Conservation (phyloP, 2,329 filamentous ascomycete genomes). For the Nannizzia gypsea region DNA sequence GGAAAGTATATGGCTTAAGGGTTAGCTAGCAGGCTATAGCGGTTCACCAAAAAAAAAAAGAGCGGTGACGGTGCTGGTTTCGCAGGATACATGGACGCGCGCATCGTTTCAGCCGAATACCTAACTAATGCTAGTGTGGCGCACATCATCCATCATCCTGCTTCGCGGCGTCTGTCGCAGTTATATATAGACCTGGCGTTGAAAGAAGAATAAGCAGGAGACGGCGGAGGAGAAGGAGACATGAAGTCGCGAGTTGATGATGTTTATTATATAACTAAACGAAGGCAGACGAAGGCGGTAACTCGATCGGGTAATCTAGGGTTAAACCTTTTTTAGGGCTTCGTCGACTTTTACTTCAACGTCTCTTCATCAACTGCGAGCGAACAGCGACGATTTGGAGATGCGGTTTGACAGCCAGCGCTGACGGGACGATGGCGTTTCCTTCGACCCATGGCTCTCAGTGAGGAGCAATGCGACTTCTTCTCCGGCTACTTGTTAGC, state of each 20-base stretch:
- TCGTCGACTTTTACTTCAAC: too few relatives aligned
- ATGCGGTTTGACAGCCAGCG: neutral
- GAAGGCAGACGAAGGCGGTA: neutral
- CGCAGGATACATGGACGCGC: neutral
- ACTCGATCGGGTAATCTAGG: neutral
- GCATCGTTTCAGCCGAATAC: neutral
- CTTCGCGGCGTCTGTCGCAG: neutral
- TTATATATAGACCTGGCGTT: neutral
- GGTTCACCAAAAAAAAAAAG: constrained; percentile 1
- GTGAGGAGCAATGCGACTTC: too few relatives aligned
- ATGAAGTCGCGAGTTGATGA: too few relatives aligned
- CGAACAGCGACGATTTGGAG: too few relatives aligned
- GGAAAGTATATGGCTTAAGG: neutral
- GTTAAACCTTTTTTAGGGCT: neutral
- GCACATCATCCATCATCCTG: neutral
- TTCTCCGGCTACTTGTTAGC: too few relatives aligned
- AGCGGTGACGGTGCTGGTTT: neutral
- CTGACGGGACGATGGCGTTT: too few relatives aligned
- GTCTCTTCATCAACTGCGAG: too few relatives aligned
- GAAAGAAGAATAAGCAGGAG: neutral
- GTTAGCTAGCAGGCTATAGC: neutral
- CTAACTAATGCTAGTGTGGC: neutral
- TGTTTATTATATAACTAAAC: too few relatives aligned
- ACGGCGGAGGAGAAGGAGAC: too few relatives aligned
- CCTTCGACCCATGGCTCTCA: too few relatives aligned